Percentiles rank a stretch among this genome's conserved stretches.
Conservation (phyloP, 345 rosid genomes). For the Laguncularia racemosa region DNA sequence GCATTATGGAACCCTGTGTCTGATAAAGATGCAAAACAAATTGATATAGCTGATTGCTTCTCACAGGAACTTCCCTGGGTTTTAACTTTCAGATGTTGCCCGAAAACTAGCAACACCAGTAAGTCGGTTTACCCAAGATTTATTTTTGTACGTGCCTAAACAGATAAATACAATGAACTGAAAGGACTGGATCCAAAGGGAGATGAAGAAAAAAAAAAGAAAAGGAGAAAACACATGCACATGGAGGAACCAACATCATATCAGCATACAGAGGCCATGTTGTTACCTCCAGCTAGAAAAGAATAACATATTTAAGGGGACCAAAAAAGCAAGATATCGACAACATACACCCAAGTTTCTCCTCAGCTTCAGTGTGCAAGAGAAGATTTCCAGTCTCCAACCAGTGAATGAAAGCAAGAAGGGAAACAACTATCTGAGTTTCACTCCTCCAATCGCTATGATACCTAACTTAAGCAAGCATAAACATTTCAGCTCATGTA, state of each 20-base stretch:
- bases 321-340: neutral
- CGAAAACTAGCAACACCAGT: no score
- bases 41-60: no score
- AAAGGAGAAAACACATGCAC: no score
- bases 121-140: no score
- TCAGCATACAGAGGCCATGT: neutral
- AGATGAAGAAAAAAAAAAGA: no score
- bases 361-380: conserved; percentile 61
- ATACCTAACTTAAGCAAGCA: conserved; percentile 39
- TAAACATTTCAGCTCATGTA: conserved; percentile 6
- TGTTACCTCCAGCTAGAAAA: neutral
- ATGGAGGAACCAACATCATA: neutral
- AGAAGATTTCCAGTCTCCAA: conserved; percentile 78
- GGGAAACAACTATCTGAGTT: conserved; percentile 78
- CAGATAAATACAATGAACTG: no score
- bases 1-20: no score
- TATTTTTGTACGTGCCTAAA: no score
- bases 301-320: neutral
- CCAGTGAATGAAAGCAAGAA: conserved; percentile 90
- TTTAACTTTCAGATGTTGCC: no score
- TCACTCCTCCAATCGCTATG: conserved; percentile 96
- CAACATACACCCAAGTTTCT: conserved; percentile 76
- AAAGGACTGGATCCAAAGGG: no score
- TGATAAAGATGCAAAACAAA: no score
- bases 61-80: no score